A percentile compares a stretch with the other conserved stretches of the same genome.
Evolutionary conservation across 192 early-diverging fungal species (phyloP).

Genomic region (Entomortierella chlamydospora): DNA sequence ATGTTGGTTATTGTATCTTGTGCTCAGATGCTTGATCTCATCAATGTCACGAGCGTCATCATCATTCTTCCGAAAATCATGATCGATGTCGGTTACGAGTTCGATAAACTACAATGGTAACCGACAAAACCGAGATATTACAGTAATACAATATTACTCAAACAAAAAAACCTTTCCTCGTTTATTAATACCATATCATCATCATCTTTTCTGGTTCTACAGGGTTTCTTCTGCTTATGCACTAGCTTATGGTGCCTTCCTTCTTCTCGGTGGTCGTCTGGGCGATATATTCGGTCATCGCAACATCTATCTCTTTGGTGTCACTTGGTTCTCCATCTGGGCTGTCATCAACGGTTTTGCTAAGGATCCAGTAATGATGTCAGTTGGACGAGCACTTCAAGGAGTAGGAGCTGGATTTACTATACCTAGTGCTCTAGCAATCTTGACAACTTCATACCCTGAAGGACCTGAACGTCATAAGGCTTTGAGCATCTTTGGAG

Average conservation of each 20-base stretch:
- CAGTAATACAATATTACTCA: too few species aligned
- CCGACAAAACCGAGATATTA: too few species aligned
- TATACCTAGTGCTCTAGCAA: constrained; percentile 44
- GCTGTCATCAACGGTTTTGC: constrained; percentile 42
- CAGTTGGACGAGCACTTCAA: constrained; percentile 40
- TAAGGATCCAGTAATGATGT: constrained; percentile 34
- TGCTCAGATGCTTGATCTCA: constrained; percentile 35
- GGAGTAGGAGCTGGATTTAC: constrained; percentile 50
- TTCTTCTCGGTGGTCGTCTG: constrained; percentile 35
- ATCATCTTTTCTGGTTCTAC: too few species aligned
- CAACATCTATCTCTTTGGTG: constrained; percentile 24
- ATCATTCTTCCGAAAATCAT: constrained; percentile 27
- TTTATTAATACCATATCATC: too few species aligned
- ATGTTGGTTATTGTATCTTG: constrained; percentile 29
- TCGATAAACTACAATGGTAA: constrained; percentile 34
- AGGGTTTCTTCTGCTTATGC: constrained; percentile 48
- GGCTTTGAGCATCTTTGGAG: constrained; percentile 37
- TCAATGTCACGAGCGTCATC: constrained; percentile 20
- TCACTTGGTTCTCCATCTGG: constrained; percentile 34
- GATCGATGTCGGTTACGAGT: constrained; percentile 10
- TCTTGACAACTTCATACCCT: constrained; percentile 34
- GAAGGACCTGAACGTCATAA: constrained; percentile 23
- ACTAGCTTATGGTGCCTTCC: constrained; percentile 46
- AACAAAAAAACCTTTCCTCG: too few species aligned
- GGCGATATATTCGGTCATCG: constrained; percentile 53